Evolutionary conservation across 2,329 filamentous ascomycete species (phyloP), one percentile per base, ranked within the genome.

Genomic region (Aureobasidium leucospermi): DNA sequence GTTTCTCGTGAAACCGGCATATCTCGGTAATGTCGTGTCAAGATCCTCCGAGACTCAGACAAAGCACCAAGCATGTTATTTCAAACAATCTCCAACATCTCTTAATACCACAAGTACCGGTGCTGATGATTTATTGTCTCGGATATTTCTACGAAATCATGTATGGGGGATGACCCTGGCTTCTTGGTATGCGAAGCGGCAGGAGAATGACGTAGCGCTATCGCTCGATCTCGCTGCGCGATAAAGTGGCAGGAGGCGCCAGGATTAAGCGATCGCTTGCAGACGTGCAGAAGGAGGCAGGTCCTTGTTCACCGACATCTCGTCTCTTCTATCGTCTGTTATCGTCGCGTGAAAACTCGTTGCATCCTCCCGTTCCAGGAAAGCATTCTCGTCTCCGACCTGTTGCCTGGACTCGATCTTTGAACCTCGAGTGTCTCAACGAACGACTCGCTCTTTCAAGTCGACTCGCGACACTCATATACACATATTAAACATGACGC

Each of bases 401-500:
- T 23, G 23, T 23, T 23, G 23, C 23, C 23, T 23, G 23, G 23
- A 23, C 23, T 23, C 23, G 23, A 23, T 23, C 23, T 23, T 23
- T 23, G 23, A 23, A 23, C 23, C 23, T 23, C 32, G 16, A 23
- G 31, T 38, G 16, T n/a, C 46, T n/a, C 16, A 10, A 23, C 46
- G n/a, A 1, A 2, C 16, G 47, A 38, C 32, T 49, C 47, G 47
- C 7, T 28, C 47, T 8, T 31, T 19, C 34, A 23, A 38, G 10
- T 45, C 52, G 23, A 23, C 23, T 23, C 23, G 23, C 23, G 23
- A 23, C 23, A 3, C 23, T 23, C 23, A 23, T 23, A 23, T 23
- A 23, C 23, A 19, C 8, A 6, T 15, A 43, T 31, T 39, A 60
- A 69, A 47, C 67, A 80, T 80, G 78, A 78, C 77, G 62, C 72